phyloP scores from a whole-genome alignment of 2,329 filamentous ascomycete genomes.

The Hypoxylon sp. region DNA sequence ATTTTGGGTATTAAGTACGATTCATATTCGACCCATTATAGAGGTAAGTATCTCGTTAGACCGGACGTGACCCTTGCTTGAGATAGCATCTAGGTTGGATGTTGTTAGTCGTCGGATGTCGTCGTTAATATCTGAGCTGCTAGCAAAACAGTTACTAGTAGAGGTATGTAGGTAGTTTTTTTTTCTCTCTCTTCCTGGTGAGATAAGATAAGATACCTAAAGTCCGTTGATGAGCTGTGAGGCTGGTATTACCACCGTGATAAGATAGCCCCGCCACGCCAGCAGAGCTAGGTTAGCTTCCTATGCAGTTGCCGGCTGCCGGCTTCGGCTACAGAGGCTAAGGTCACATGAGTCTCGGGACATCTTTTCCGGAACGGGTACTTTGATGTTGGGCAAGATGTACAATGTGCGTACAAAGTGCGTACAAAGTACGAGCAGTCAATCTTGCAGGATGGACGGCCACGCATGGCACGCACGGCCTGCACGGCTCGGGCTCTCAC shows the following conservation, averaged over 20 bases:
- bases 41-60: background rate
- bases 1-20: conserved; percentile 42
- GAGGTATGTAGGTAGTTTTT: too few relatives aligned
- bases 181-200: background rate
- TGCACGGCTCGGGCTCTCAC: conserved; percentile 18
- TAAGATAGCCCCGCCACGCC: background rate
- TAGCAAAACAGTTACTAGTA: too few relatives aligned
- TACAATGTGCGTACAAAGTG: too few relatives aligned
- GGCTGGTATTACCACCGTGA: background rate
- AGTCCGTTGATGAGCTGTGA: background rate
- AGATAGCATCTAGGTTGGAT: background rate
- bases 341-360: conserved; percentile 33
- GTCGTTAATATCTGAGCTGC: background rate
- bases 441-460: too few relatives aligned
- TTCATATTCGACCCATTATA: conserved; percentile 15
- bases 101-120: background rate
- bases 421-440: too few relatives aligned
- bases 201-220: background rate
- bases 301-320: conserved; percentile 21
- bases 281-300: background rate
- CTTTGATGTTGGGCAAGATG: too few relatives aligned
- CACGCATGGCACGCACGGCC: too few relatives aligned
- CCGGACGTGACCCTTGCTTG: conserved; percentile 2
- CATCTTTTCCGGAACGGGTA: conserved; percentile 33
- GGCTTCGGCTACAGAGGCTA: conserved; percentile 32